phyloP scores from a whole-genome alignment of 176 grass and related monocot species.

The Tillandsia leiboldiana region DNA sequence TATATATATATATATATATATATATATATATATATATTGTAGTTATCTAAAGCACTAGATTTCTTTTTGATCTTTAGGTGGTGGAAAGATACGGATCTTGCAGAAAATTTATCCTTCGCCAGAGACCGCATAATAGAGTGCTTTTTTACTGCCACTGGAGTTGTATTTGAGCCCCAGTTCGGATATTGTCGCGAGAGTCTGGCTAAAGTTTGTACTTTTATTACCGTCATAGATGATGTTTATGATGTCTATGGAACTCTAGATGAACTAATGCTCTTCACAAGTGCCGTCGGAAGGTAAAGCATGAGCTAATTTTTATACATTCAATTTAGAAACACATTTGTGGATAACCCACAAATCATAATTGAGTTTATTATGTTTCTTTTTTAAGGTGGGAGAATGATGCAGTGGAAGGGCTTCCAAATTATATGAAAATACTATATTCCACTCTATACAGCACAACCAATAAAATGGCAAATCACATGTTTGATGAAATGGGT shows the following conservation, averaged over 20 bases:
- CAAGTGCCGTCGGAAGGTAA: constrained; percentile 35
- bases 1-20: no score
- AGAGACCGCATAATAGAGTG: constrained; percentile 46
- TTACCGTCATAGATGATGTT: constrained; percentile 39
- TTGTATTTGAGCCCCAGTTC: constrained; percentile 11
- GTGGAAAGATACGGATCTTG: constrained; percentile 28
- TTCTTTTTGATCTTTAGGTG: constrained; percentile 21
- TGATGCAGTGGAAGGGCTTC: constrained; percentile 16
- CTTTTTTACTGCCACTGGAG: constrained; percentile 36
- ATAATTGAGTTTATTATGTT: background rate
- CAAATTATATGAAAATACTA: constrained; percentile 36
- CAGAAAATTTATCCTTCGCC: constrained; percentile 7
- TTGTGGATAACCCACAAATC: background rate
- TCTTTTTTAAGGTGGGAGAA: constrained; percentile 6
- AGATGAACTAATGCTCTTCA: constrained; percentile 39
- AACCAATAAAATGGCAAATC: constrained; percentile 11
- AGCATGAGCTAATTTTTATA: background rate
- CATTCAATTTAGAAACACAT: background rate
- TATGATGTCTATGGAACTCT: constrained; percentile 52
- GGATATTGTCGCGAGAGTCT: constrained; percentile 11
- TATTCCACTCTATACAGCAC: constrained; percentile 22
- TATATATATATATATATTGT: no score
- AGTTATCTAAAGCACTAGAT: no score
- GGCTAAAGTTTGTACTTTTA: constrained; percentile 15
- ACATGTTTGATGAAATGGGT: constrained; percentile 19